Percentiles rank a stretch among this genome's conserved stretches.
These are phyloP conservation scores for Colletotrichum horii DNA, from an alignment of 2,329 filamentous ascomycete genomes.

Conservation along the genomic window DNA sequence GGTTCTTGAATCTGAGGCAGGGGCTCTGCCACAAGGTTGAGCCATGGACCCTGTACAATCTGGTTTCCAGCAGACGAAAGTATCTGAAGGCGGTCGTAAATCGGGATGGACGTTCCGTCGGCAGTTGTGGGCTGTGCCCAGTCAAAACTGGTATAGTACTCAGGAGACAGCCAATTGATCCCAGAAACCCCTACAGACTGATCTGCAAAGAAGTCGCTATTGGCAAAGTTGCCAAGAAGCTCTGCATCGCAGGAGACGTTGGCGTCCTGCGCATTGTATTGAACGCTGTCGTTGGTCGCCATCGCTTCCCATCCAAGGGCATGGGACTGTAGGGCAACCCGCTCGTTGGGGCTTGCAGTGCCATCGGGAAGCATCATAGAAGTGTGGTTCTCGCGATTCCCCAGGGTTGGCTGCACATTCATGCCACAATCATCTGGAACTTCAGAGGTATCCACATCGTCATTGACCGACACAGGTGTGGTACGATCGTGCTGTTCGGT, in stretches of 20 bases:
- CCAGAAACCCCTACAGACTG: background rate
- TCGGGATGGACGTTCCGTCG: background rate
- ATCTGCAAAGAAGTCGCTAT: background rate
- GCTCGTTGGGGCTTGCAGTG: background rate
- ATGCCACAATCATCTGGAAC: background rate
- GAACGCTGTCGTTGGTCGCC: background rate
- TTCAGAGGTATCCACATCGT: background rate
- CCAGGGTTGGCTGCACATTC: background rate
- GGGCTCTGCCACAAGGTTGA: background rate
- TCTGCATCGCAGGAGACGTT: background rate
- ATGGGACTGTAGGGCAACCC: background rate
- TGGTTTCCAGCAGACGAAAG: background rate
- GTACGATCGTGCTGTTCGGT: background rate
- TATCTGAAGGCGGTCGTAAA: background rate
- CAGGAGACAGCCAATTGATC: conserved; percentile 16
- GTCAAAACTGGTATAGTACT: background rate
- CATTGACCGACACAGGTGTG: background rate
- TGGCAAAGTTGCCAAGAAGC: background rate
- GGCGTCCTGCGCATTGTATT: background rate
- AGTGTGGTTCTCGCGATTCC: background rate
- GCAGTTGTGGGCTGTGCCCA: background rate
- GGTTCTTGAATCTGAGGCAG: background rate
- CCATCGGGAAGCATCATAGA: background rate
- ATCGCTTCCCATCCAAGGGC: background rate
- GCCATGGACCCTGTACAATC: background rate